A percentile compares a stretch with the other conserved stretches of the same genome.
Evolutionary conservation across 768 basidiomycete species (phyloP).

Genomic region (Dendrothele bispora): DNA sequence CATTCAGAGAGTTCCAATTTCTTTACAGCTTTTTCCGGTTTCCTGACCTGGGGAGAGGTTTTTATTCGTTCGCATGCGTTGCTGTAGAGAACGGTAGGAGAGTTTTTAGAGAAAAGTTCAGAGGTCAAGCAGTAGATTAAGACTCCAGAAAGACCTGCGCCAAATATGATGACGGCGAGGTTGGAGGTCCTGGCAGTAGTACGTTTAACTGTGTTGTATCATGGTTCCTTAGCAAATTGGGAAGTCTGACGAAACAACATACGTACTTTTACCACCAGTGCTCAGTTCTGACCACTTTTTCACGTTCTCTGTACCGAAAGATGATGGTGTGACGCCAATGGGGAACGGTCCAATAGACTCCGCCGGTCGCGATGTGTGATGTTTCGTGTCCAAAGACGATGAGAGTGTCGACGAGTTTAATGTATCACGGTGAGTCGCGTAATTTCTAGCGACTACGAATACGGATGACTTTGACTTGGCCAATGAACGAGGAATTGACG

Average conservation of each 20-base stretch:
- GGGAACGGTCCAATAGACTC: slow-evolving; percentile 78
- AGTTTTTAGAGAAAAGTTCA: slow-evolving; percentile 86
- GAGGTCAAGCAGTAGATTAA: slow-evolving; percentile 79
- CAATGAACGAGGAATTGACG: not conserved
- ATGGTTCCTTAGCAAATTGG: not conserved
- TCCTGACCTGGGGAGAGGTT: slow-evolving; percentile 42
- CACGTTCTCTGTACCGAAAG: slow-evolving; percentile 50
- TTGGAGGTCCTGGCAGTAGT: slow-evolving; percentile 52
- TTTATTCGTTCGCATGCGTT: slow-evolving; percentile 56
- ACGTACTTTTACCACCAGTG: slow-evolving; percentile 72
- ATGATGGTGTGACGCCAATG: slow-evolving; percentile 62
- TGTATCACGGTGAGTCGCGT: slow-evolving; percentile 48
- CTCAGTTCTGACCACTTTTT: slow-evolving; percentile 83
- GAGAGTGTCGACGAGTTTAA: slow-evolving; percentile 55
- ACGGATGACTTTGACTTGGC: not conserved
- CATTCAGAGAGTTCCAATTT: slow-evolving; percentile 4
- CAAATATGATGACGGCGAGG: slow-evolving; percentile 61
- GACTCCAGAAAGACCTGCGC: slow-evolving; percentile 78
- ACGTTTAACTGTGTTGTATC: slow-evolving; percentile 38
- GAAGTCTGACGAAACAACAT: not conserved
- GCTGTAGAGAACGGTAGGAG: slow-evolving; percentile 78
- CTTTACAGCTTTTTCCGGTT: too few species aligned
- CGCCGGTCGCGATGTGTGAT: slow-evolving; percentile 34
- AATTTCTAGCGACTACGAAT: slow-evolving; percentile 24
- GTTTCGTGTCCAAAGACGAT: slow-evolving; percentile 63